A percentile compares a stretch with the other conserved stretches of the same genome.
Conservation (phyloP, 805 yeast species). For the Zygosaccharomyces bisporus region DNA sequence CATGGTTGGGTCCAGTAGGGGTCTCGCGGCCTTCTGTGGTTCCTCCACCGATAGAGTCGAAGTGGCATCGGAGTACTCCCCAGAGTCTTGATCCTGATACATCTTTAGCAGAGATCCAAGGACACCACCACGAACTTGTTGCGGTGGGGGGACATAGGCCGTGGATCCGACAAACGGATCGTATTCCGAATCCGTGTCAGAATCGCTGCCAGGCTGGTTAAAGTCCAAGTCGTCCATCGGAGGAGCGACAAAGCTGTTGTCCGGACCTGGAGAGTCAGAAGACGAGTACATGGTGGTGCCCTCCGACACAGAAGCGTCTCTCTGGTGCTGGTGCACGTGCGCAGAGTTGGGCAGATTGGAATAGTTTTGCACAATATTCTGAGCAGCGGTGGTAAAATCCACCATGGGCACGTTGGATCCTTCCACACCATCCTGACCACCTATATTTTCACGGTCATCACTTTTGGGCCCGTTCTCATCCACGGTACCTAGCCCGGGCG, state of each 20-base stretch:
- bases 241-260: constrained; percentile 31
- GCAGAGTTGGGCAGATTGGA: constrained; percentile 23
- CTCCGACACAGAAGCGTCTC: constrained; percentile 9
- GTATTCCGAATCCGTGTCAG: constrained; percentile 38
- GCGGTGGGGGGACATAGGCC: constrained; percentile 52
- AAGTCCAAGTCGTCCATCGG: constrained; percentile 44
- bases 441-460: constrained; percentile 39
- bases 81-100: constrained; percentile 45
- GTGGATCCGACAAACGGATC: constrained; percentile 21
- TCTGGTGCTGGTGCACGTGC: constrained; percentile 3
- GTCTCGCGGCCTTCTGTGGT: constrained; percentile 9
- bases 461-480: constrained; percentile 13
- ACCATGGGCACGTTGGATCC: constrained; percentile 44
- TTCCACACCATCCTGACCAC: constrained; percentile 22
- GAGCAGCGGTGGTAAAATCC: constrained; percentile 50
- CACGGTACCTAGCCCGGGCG: constrained; percentile 35
- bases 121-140: constrained; percentile 78
- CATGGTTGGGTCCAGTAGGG: constrained; percentile 4
- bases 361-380: constrained; percentile 50
- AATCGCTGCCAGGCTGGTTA: constrained; percentile 19
- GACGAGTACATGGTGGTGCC: constrained; percentile 22
- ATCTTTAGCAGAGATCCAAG: constrained; percentile 70
- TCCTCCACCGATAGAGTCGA: constrained; percentile 17
- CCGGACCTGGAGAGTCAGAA: constrained; percentile 11
- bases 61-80: constrained; percentile 14